Base-by-base conservation (phyloP, 2,329 filamentous ascomycete species). In the Colletotrichum cuscutae region DNA sequence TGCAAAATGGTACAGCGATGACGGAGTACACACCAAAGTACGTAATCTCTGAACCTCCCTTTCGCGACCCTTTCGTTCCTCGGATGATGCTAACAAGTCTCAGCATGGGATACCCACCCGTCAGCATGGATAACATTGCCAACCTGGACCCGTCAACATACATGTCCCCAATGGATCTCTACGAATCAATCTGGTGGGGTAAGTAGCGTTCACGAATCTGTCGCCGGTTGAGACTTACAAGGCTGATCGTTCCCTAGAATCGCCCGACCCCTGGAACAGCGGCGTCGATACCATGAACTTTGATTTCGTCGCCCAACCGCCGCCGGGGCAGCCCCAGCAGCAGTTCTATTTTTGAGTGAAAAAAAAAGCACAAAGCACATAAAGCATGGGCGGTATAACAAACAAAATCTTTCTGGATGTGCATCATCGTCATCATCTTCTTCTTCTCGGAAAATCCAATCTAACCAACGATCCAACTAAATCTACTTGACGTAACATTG, bases 161-260 rank as follows among this genome's bases (percentile, higher is more conserved):
- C 75, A 89, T 92, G 85, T 90, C 90, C 49, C 90, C 90, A 1
- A 90, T 92, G 89, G 90, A 92, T 73, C 81, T 92, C 1, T 92
- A 91, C 78, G 90, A 92, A 77, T 91, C 89, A 4, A 92, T 92
- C 58, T 92, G 91, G 82, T 91, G 89, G 86, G 90, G 90, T 91
- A 81, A 79, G 88, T 84, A 35, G 13, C 46, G 28, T 49, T 49
- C 7, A 12, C 8, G 12, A 24, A 26, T 9, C 77, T 78, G 72
- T 77, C 58, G 3, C 61, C 59, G 68, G 61, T n/a, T 15, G 22
- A 73, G 28, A 42, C 74, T 57, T 67, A 57, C 19, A 6, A 37
- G 4, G 11, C 60, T 71, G 58, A 64, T 58, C 12, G 11, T 5
- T 42, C 24, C n/a, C 6, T 73, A 90, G 89, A 90, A 84, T 89